Percentiles rank a stretch among this genome's conserved stretches.
Evolutionary conservation across 176 grass and related monocot species (phyloP).

Genomic region (Pontederia crassipes): DNA sequence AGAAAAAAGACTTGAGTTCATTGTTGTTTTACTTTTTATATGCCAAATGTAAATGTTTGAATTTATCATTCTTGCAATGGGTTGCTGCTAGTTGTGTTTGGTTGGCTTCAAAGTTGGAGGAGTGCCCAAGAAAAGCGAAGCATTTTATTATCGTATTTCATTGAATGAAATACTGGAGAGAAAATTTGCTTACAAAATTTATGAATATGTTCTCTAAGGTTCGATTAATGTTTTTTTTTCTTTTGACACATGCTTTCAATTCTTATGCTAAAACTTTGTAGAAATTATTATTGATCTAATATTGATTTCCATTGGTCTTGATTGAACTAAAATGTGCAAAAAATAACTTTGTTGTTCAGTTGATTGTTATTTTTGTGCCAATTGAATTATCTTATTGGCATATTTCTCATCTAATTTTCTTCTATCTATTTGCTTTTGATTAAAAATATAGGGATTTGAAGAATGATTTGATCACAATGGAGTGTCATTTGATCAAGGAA

Average conservation of each 20-base stretch:
- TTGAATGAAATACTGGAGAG: slow-evolving; percentile 66
- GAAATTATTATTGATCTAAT: not conserved
- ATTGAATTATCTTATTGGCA: slow-evolving; percentile 1
- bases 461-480: slow-evolving; percentile 73
- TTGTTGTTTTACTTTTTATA: not conserved
- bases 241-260: not conserved
- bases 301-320: no score
- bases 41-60: not conserved
- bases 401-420: not conserved
- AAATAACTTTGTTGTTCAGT: no score
- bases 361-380: not conserved
- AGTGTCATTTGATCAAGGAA: slow-evolving; percentile 81
- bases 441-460: slow-evolving; percentile 71
- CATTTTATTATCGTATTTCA: slow-evolving; percentile 80
- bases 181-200: slow-evolving; percentile 53
- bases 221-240: slow-evolving; percentile 1
- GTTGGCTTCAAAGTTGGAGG: slow-evolving; percentile 88
- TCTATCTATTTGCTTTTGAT: slow-evolving; percentile 8
- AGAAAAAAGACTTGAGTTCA: not conserved
- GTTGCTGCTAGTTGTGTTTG: slow-evolving; percentile 90
- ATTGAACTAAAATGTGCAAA: no score
- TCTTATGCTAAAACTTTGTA: not conserved
- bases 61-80: slow-evolving; percentile 29
- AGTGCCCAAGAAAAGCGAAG: slow-evolving; percentile 66
- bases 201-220: slow-evolving; percentile 62